A percentile compares a stretch with the other conserved stretches of the same genome.
These are phyloP conservation scores for Apiospora sp. DNA, from an alignment of 2,329 filamentous ascomycete species.

Conservation along the genomic window DNA sequence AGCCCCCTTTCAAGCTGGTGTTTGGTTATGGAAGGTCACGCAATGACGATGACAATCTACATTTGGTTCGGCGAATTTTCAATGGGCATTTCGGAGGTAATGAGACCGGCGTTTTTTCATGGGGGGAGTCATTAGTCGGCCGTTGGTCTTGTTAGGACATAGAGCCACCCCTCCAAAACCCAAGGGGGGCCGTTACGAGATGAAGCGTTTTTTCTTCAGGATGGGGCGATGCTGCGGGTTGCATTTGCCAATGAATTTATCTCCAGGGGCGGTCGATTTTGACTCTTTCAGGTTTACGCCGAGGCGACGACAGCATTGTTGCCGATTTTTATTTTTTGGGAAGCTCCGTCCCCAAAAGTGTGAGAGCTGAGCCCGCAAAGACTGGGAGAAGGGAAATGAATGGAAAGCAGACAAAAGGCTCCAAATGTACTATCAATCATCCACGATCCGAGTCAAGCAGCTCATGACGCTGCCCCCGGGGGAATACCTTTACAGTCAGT, in stretches of 20 bases:
- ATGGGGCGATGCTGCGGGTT: conserved; percentile 7
- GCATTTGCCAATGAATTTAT: conserved; percentile 3
- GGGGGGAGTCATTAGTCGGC: conserved; percentile 30
- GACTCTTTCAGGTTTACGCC: conserved; percentile 15
- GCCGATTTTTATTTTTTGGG: neutral
- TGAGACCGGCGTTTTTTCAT: conserved; percentile 40
- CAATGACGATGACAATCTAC: conserved; percentile 9
- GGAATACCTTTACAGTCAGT: conserved; percentile 8
- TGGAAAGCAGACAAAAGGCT: conserved; percentile 4
- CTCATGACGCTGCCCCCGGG: neutral
- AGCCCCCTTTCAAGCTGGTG: neutral
- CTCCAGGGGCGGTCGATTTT: conserved; percentile 16
- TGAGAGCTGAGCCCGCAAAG: neutral
- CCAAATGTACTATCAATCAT: conserved; percentile 17
- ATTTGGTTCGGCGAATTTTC: conserved; percentile 22
- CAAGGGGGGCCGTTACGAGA: conserved; percentile 10
- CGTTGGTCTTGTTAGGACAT: conserved; percentile 34
- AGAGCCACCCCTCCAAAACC: conserved; percentile 28
- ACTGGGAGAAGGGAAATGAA: conserved; percentile 1
- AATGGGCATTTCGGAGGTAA: conserved; percentile 31
- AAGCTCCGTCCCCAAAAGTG: neutral
- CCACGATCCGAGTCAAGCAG: conserved; percentile 7
- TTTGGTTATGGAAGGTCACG: conserved; percentile 14
- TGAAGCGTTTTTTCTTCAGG: conserved; percentile 21
- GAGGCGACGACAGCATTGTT: conserved; percentile 18